Conservation (phyloP, 1,284 basidiomycete genomes). For the Fomitopsis pinicola region DNA sequence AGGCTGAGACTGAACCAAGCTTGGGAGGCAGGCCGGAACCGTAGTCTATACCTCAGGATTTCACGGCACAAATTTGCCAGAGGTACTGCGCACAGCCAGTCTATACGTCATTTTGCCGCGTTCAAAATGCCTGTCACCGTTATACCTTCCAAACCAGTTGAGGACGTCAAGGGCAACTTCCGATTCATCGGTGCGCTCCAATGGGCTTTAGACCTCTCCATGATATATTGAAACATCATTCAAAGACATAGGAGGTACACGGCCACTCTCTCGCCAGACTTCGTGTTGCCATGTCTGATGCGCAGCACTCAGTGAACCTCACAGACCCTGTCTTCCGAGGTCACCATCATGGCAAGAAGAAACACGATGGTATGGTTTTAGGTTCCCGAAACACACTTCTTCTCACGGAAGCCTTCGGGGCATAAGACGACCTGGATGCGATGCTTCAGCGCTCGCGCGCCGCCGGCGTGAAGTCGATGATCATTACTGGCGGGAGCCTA, state of each 20-base stretch:
- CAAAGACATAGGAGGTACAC: slow-evolving; percentile 42
- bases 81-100: neutral
- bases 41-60: too few relatives aligned
- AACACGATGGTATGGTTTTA: slow-evolving; percentile 44
- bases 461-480: slow-evolving; percentile 73
- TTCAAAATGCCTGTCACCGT: slow-evolving; percentile 26
- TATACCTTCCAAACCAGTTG: slow-evolving; percentile 18
- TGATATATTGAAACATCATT: neutral
- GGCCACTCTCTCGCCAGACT: neutral
- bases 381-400: neutral
- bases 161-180: slow-evolving; percentile 18
- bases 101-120: neutral
- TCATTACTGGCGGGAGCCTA: slow-evolving; percentile 80
- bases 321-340: slow-evolving; percentile 62
- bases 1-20: too few relatives aligned
- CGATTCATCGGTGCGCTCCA: slow-evolving; percentile 34
- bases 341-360: slow-evolving; percentile 45
- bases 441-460: slow-evolving; percentile 58
- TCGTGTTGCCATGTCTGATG: neutral
- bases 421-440: slow-evolving; percentile 59
- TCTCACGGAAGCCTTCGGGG: neutral
- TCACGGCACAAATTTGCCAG: neutral
- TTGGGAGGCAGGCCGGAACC: too few relatives aligned
- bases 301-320: slow-evolving; percentile 44
- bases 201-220: neutral